These are phyloP conservation scores for peach (Prunus persica) DNA, from an alignment of 306 rosid genomes.

Conservation along the genomic window DNA sequence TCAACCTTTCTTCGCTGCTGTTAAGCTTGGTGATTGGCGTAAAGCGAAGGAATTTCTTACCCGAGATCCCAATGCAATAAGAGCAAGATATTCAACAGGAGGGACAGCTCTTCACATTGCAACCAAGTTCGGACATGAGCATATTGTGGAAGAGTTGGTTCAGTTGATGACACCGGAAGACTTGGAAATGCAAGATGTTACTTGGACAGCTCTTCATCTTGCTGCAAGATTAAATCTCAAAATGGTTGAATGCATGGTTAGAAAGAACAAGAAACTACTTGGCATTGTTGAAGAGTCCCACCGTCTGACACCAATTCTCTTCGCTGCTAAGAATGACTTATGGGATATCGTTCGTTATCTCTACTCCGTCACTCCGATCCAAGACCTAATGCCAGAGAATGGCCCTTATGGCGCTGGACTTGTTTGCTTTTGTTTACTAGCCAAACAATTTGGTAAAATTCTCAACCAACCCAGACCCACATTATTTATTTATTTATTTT, in stretches of 20 bases:
- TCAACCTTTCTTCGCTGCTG: neutral
- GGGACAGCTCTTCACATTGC: slow-evolving; percentile 4
- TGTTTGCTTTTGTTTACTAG: neutral
- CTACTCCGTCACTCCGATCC: neutral
- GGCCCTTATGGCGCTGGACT: neutral
- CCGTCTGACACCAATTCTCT: neutral
- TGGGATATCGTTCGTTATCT: neutral
- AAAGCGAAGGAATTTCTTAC: neutral
- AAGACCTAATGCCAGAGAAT: neutral
- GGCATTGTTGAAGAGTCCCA: rapidly evolving
- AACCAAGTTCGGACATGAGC: neutral
- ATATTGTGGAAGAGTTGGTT: slow-evolving; percentile 8
- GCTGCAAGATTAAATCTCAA: neutral
- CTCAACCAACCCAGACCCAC: no score
- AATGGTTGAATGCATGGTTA: neutral
- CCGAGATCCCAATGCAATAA: neutral
- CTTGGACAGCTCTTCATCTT: neutral
- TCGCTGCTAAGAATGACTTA: rapidly evolving
- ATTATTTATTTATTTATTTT: neutral
- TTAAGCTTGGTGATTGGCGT: neutral
- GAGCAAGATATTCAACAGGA: neutral
- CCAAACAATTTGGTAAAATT: neutral
- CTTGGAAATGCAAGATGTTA: neutral
- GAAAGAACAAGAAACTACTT: neutral
- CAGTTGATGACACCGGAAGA: neutral